These are phyloP conservation scores for Hygrophorus russula DNA, from an alignment of 768 basidiomycete species.

Conservation along the genomic window DNA sequence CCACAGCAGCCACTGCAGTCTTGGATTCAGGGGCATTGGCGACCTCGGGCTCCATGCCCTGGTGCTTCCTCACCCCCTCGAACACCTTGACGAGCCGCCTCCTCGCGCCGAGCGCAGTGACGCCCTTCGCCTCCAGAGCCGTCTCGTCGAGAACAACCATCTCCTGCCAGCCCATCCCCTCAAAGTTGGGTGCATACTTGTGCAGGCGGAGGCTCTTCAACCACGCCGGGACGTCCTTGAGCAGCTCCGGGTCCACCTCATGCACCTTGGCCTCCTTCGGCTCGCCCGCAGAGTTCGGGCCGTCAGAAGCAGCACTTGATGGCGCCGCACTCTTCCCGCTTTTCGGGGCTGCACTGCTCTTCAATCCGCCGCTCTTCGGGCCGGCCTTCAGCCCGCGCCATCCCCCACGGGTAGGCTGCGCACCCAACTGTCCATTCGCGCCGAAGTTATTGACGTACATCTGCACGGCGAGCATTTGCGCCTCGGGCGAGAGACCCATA, in stretches of 20 bases:
- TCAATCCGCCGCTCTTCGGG: neutral
- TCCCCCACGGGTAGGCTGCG: neutral
- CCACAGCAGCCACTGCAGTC: neutral
- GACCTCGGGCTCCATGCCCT: conserved; percentile 59
- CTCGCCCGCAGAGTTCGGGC: conserved; percentile 14
- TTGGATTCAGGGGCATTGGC: neutral
- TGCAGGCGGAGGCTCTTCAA: conserved; percentile 89
- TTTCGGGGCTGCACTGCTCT: neutral
- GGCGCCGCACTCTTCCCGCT: conserved; percentile 1
- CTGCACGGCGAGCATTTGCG: conserved; percentile 77
- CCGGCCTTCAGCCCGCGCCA: neutral
- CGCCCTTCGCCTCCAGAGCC: conserved; percentile 86
- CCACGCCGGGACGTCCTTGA: conserved; percentile 89
- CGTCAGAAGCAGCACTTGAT: neutral
- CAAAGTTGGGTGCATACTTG: conserved; percentile 99
- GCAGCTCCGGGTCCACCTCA: conserved; percentile 80
- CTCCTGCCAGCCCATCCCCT: conserved; percentile 81
- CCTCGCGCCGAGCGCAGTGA: conserved; percentile 90
- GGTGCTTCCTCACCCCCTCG: conserved; percentile 79
- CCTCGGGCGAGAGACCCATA: conserved; percentile 76
- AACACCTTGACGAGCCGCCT: conserved; percentile 97
- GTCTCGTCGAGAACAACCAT: conserved; percentile 89
- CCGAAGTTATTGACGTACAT: conserved; percentile 40
- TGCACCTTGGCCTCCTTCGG: conserved; percentile 33
- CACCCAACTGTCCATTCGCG: conserved; percentile 5